phyloP scores from a whole-genome alignment of 1,139 yeast genomes.

The Yamadazyma membranifaciens region DNA sequence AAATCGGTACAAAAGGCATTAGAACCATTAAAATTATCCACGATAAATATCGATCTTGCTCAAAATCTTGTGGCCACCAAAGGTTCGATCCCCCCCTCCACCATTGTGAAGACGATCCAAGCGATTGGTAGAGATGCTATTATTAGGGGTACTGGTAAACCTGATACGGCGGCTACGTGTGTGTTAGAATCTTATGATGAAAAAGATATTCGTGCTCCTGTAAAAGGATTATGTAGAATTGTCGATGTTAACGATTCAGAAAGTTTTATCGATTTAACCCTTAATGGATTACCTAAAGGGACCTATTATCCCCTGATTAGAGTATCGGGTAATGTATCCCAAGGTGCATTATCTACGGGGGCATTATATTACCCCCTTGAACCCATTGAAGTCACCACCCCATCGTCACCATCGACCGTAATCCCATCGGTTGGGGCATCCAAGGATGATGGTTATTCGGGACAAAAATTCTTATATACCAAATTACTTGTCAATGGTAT shows the following conservation, averaged over 20 bases:
- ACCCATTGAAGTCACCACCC: conserved; percentile 43
- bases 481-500: conserved; percentile 57
- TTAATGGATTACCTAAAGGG: conserved; percentile 68
- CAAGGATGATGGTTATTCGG: conserved; percentile 36
- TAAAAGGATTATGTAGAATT: conserved; percentile 83
- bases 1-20: conserved; percentile 56
- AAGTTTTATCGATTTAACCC: conserved; percentile 70
- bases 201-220: conserved; percentile 53
- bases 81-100: conserved; percentile 71
- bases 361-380: conserved; percentile 43
- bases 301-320: conserved; percentile 69
- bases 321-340: conserved; percentile 69
- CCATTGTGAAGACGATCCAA: conserved; percentile 63
- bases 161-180: conserved; percentile 89
- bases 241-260: conserved; percentile 60
- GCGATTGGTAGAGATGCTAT: conserved; percentile 82
- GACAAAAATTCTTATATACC: conserved; percentile 66
- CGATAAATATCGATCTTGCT: conserved; percentile 51
- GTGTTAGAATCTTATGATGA: conserved; percentile 72
- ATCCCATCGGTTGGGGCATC: conserved; percentile 41
- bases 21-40: conserved; percentile 45
- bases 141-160: conserved; percentile 84
- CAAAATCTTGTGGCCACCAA: conserved; percentile 60
- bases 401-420: conserved; percentile 31
- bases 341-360: conserved; percentile 75